Base-by-base conservation (phyloP, 2,329 filamentous ascomycete species). In the Trichophyton simii region DNA sequence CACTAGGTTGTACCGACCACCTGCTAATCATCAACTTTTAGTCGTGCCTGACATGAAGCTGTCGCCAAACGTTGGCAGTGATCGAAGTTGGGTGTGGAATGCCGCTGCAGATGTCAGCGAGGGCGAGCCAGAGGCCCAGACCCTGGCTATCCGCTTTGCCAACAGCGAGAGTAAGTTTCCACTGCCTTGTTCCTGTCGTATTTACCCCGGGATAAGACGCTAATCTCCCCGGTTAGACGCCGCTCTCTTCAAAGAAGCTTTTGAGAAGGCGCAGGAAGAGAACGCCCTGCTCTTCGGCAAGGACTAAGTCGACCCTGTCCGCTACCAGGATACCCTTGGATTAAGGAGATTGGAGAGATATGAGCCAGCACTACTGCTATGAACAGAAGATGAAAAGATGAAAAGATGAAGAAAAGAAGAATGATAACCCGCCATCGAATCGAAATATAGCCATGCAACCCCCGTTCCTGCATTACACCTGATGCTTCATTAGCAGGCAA, bases 1-100 rank as follows among this genome's bases (percentile, higher is more conserved):
- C 8, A 36, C 3, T 28, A 28, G 25, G 25, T n/a, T 55, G 5
- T 9, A 48, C 5, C 1, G 20, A 22, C 3, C 6, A 18, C 4
- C 2, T 20, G 44, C 44, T 48, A 18, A 48, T 11, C 18, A n/a
- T 20, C 20, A 20, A 3, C 59, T 61, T 42, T 60, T 67, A 95
- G 91, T 99, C 72, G 90, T 95, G 64, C 92, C 92, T 65, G 92
- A 96, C 78, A 97, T 99, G 92, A 96, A 96, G 82, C 87, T 99
- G 66, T 92, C 89, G 65, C 91, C 94, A 78, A 99, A 99, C 76
- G 91, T 97, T 68, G 94, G 94, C 72, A 95, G 89, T 71, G 94
- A 99, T 81, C 88, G 94, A 76, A 95, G 88, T 80, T 99, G 94
- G 94, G 94, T 99, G 68, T 99, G 94, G 94, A 97, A 96, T 73